Evolutionary conservation across 192 early-diverging fungal species (phyloP).

Genomic region (Entomortierella beljakovae): DNA sequence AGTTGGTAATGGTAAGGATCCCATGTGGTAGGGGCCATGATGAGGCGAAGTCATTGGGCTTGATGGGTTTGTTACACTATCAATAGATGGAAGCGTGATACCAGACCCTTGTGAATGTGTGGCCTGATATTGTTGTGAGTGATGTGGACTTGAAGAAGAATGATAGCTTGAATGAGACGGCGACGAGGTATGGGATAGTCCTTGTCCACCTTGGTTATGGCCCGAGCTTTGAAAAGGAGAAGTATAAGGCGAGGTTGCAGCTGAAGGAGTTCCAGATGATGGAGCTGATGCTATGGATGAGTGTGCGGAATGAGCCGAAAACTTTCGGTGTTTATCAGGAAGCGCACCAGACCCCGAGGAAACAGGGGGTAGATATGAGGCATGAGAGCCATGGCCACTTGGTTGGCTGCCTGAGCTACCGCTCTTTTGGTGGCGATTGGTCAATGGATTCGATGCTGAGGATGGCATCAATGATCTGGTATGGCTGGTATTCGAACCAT

Average conservation of each 20-base stretch:
- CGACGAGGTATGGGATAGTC: background rate
- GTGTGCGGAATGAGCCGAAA: slow-evolving; percentile 25
- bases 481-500: background rate
- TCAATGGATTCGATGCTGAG: slow-evolving; percentile 3
- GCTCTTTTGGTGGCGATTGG: slow-evolving; percentile 26
- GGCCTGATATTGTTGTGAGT: slow-evolving; percentile 20
- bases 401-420: slow-evolving; percentile 6
- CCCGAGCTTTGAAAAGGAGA: slow-evolving; percentile 21
- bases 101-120: slow-evolving; percentile 13
- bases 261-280: slow-evolving; percentile 32
- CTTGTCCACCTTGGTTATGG: background rate
- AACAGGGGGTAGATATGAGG: background rate
- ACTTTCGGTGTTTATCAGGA: slow-evolving; percentile 22
- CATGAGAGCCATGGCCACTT: background rate
- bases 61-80: slow-evolving; percentile 25
- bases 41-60: slow-evolving; percentile 42
- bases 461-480: slow-evolving; percentile 12
- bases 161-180: slow-evolving; percentile 4
- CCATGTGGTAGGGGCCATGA: slow-evolving; percentile 15
- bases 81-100: slow-evolving; percentile 29
- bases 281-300: slow-evolving; percentile 33
- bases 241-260: slow-evolving; percentile 31
- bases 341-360: background rate
- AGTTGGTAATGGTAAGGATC: slow-evolving; percentile 19
- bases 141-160: slow-evolving; percentile 3